Percentiles rank a stretch among this genome's conserved stretches.
Conservation (phyloP, 345 rosid species). For the Boechera retrofracta region DNA sequence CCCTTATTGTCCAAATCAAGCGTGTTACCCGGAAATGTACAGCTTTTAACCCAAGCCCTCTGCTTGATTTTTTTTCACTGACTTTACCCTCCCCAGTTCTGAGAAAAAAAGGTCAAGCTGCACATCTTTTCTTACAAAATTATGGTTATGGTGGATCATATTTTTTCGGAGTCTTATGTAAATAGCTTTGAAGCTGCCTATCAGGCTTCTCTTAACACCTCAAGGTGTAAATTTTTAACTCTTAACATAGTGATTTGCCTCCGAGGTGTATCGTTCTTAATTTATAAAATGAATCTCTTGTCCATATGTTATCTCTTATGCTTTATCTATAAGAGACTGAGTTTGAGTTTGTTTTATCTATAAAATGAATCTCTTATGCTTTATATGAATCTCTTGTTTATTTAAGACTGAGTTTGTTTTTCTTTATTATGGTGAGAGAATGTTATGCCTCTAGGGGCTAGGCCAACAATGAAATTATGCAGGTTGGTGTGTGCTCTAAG, state of each 20-base stretch:
- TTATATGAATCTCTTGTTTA: too few species aligned
- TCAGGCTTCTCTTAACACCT: slow-evolving; percentile 1
- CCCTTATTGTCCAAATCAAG: slow-evolving; percentile 1
- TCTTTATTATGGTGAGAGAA: too few species aligned
- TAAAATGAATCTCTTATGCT: neutral
- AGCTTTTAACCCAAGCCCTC: slow-evolving; percentile 14
- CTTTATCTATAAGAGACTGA: too few species aligned
- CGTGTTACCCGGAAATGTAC: slow-evolving; percentile 10
- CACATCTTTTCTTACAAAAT: too few species aligned
- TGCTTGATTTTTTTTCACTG: neutral
- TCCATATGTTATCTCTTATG: neutral
- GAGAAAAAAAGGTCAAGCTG: neutral
- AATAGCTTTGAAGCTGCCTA: slow-evolving; percentile 16
- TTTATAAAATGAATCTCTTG: neutral
- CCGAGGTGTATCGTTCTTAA: neutral
- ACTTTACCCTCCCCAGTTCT: neutral
- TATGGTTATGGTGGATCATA: neutral
- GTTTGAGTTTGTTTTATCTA: neutral
- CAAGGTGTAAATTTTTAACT: neutral
- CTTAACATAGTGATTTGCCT: neutral
- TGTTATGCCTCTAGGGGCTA: too few species aligned
- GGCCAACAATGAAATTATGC: too few species aligned
- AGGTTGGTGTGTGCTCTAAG: too few species aligned
- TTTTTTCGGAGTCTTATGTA: neutral
- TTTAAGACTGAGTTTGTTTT: too few species aligned